Conservation (phyloP, 139 green algal genomes). For the Chlamydomonas applanata region DNA sequence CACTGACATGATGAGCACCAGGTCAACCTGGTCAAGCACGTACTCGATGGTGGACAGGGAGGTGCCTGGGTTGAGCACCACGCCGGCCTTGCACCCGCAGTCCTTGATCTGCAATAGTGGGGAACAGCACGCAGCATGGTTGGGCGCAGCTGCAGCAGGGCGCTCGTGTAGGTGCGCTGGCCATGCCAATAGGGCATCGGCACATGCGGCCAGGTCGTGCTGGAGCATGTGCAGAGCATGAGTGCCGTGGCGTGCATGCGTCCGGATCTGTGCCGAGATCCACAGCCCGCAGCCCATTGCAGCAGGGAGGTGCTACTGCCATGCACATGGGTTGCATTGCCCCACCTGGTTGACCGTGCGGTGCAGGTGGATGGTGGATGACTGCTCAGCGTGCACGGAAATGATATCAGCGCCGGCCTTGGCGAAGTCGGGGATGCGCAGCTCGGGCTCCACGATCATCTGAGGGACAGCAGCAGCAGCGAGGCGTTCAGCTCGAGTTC, state of each 20-base stretch:
- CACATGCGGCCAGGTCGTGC: too few species aligned
- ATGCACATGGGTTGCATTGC: not conserved
- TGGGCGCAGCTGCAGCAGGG: too few species aligned
- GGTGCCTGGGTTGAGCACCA: constrained; percentile 98
- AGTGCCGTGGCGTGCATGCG: too few species aligned
- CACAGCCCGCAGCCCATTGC: too few species aligned
- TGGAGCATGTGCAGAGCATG: too few species aligned
- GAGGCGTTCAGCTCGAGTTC: too few species aligned
- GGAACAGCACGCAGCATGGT: not conserved
- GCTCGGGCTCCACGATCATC: constrained; percentile 99
- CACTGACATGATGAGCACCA: constrained; percentile 98
- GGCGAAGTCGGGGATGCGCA: constrained; percentile 88
- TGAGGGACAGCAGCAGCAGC: constrained; percentile 15
- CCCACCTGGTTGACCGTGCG: constrained; percentile 82
- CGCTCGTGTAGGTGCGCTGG: too few species aligned
- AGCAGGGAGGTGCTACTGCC: not conserved
- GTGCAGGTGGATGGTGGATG: constrained; percentile 96
- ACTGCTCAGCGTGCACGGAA: constrained; percentile 88
- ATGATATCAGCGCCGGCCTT: constrained; percentile 99
- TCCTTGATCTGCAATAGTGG: constrained; percentile 90
- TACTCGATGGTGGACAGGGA: constrained; percentile 85
- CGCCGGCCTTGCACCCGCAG: constrained; percentile 91
- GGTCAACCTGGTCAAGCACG: constrained; percentile 87
- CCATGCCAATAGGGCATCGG: too few species aligned
- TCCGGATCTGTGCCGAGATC: too few species aligned